These are phyloP conservation scores for Curvularia sp. DNA, from an alignment of 2,329 filamentous ascomycete genomes.

Conservation along the genomic window DNA sequence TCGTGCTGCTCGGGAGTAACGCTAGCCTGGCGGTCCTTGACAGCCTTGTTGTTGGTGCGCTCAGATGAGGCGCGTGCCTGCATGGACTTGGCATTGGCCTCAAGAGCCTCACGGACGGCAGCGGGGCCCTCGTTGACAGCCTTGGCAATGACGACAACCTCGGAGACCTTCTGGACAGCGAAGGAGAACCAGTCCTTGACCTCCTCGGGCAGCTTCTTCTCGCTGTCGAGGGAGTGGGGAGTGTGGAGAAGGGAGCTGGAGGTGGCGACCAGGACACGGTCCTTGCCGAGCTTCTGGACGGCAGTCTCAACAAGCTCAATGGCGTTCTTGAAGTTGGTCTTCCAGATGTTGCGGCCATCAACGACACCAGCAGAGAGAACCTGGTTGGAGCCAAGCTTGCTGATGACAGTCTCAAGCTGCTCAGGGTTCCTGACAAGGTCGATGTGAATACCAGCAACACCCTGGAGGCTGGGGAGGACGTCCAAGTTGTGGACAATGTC, in stretches of 20 bases:
- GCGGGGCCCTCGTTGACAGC: conserved; percentile 92
- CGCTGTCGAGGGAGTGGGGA: conserved; percentile 94
- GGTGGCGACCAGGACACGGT: conserved; percentile 94
- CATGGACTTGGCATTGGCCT: conserved; percentile 95
- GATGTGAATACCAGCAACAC: conserved; percentile 85
- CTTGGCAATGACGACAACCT: conserved; percentile 94
- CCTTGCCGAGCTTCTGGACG: conserved; percentile 94
- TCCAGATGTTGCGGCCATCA: conserved; percentile 99
- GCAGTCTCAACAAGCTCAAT: conserved; percentile 90
- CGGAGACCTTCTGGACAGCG: conserved; percentile 89
- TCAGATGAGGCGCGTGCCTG: conserved; percentile 88
- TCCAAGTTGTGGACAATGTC: conserved; percentile 99
- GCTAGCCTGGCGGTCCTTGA: conserved; percentile 94
- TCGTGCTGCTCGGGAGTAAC: conserved; percentile 86
- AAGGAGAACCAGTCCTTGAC: conserved; percentile 99
- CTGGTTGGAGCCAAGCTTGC: conserved; percentile 85
- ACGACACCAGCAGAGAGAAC: conserved; percentile 95
- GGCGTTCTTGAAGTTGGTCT: conserved; percentile 97
- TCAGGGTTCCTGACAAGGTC: conserved; percentile 98
- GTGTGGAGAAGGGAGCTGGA: conserved; percentile 98
- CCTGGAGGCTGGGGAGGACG: conserved; percentile 74
- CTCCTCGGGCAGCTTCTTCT: conserved; percentile 97
- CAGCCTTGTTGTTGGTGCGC: conserved; percentile 95
- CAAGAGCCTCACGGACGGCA: conserved; percentile 83
- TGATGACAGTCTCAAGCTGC: conserved; percentile 86